Conservation (phyloP, 495 filamentous ascomycete genomes). For the Penicillium chermesinum region DNA sequence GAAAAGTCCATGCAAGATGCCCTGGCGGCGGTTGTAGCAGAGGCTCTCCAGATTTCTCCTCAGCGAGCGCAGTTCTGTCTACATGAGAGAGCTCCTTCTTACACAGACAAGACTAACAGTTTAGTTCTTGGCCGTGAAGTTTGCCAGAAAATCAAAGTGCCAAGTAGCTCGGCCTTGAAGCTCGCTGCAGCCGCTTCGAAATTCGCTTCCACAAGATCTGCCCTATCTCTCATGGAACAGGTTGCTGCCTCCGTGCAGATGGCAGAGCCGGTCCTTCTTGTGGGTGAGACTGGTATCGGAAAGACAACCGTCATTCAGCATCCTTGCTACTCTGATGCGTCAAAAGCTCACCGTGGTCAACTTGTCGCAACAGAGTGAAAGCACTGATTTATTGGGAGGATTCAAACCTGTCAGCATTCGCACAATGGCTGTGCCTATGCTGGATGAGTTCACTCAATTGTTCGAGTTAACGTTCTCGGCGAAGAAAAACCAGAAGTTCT, state of each 20-base stretch:
- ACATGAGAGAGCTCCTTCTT: conserved; percentile 58
- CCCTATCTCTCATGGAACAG: conserved; percentile 63
- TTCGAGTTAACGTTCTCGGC: conserved; percentile 79
- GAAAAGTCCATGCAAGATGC: conserved; percentile 53
- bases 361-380: conserved; percentile 95
- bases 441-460: conserved; percentile 88
- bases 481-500: conserved; percentile 79
- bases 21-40: conserved; percentile 66
- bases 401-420: conserved; percentile 93
- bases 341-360: conserved; percentile 86
- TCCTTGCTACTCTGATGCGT: conserved; percentile 71
- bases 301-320: conserved; percentile 96
- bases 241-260: conserved; percentile 76
- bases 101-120: conserved; percentile 50
- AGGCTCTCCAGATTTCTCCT: conserved; percentile 77
- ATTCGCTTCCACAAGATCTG: conserved; percentile 43
- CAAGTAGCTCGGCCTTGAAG: conserved; percentile 30
- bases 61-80: conserved; percentile 70
- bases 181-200: conserved; percentile 32
- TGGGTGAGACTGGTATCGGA: conserved; percentile 96
- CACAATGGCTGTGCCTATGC: conserved; percentile 80
- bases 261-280: conserved; percentile 82
- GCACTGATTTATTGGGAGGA: conserved; percentile 84
- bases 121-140: conserved; percentile 65
- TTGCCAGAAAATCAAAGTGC: conserved; percentile 40